phyloP scores from a whole-genome alignment of 225 moss, liverwort and hornwort genomes.

The Rhytidiadelphus loreus region DNA sequence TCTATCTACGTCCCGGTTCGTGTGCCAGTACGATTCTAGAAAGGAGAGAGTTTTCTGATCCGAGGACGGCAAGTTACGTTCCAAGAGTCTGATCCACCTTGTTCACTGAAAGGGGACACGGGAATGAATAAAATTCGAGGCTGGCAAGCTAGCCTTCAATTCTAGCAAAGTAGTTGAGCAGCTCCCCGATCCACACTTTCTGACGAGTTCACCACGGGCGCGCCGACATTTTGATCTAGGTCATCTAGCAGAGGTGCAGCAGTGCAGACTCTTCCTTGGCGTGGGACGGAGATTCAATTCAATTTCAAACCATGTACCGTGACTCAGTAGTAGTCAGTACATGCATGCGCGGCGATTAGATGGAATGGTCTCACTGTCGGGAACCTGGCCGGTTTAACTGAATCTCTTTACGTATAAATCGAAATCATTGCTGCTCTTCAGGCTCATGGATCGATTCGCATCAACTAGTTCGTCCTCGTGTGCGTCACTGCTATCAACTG shows the following conservation, averaged over 20 bases:
- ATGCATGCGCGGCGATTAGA: not conserved
- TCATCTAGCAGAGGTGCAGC: not conserved
- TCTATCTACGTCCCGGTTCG: too few species aligned
- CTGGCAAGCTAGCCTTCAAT: not conserved
- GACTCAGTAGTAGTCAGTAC: not conserved
- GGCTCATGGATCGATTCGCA: not conserved
- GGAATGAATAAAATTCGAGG: not conserved
- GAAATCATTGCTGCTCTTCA: not conserved
- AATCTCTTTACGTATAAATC: not conserved
- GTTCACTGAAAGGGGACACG: not conserved
- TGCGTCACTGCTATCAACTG: not conserved
- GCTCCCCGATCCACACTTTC: not conserved
- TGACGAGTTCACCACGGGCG: not conserved
- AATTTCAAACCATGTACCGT: not conserved
- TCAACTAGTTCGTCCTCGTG: not conserved
- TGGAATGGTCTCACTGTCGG: not conserved
- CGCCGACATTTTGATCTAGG: not conserved
- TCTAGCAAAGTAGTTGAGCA: not conserved
- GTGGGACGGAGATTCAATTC: not conserved
- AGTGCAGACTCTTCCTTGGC: not conserved
- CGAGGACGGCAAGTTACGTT: not conserved
- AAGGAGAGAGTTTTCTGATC: not conserved
- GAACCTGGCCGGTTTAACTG: not conserved
- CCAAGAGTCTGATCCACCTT: not conserved
- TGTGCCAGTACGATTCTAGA: not conserved